Evolutionary conservation across 805 yeast species (phyloP).

Genomic region (Torulaspora indica): DNA sequence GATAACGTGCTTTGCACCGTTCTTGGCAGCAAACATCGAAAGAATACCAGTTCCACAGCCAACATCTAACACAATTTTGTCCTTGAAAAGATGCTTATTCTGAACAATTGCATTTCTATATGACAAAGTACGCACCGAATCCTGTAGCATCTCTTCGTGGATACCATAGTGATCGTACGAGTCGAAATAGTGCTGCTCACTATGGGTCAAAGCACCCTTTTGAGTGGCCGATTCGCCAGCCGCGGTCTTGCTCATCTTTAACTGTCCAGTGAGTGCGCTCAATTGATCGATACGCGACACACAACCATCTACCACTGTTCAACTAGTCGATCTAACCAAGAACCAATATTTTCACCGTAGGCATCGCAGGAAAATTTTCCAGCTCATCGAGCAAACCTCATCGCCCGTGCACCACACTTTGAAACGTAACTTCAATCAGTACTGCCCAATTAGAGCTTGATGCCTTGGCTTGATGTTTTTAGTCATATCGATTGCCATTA

Average conservation of each 20-base stretch:
- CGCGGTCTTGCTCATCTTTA: constrained; percentile 13
- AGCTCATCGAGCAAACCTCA: constrained; percentile 4
- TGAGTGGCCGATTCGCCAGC: constrained; percentile 56
- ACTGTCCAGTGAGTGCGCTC: background rate
- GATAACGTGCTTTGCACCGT: constrained; percentile 98
- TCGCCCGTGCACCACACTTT: constrained; percentile 1
- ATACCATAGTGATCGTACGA: constrained; percentile 97
- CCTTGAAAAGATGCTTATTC: constrained; percentile 84
- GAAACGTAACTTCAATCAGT: background rate
- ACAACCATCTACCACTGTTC: no score
- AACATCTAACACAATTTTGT: constrained; percentile 90
- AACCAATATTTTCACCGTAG: no score
- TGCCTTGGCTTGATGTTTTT: no score
- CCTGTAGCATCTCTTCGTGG: constrained; percentile 98
- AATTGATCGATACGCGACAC: background rate
- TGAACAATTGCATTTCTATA: constrained; percentile 90
- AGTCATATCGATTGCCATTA: no score
- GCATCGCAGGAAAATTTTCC: constrained; percentile 4
- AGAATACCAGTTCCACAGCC: constrained; percentile 99
- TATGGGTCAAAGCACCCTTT: constrained; percentile 54
- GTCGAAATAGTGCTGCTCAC: constrained; percentile 89
- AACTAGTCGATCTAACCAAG: background rate
- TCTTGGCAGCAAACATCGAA: constrained; percentile 95
- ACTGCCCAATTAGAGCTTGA: background rate
- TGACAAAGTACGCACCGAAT: constrained; percentile 83